These are phyloP conservation scores for Salix arbutifolia DNA, from an alignment of 345 rosid genomes.

Conservation along the genomic window DNA sequence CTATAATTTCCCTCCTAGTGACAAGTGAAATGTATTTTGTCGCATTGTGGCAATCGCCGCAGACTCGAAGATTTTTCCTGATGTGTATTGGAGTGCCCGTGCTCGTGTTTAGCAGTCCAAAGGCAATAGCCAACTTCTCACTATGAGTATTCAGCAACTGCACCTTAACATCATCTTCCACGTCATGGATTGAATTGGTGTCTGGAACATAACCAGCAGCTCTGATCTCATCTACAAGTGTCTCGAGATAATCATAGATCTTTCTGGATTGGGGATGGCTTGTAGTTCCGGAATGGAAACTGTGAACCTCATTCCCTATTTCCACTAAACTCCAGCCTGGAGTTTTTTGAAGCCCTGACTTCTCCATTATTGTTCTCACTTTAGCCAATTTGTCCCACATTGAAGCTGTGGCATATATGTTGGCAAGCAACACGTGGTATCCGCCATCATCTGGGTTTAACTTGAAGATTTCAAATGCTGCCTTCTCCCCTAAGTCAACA, in stretches of 20 bases:
- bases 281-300: slow-evolving; percentile 26
- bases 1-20: slow-evolving; percentile 24
- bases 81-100: slow-evolving; percentile 24
- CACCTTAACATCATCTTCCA: slow-evolving; percentile 29
- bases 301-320: slow-evolving; percentile 21
- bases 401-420: slow-evolving; percentile 25
- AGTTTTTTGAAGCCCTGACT: slow-evolving; percentile 29
- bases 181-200: slow-evolving; percentile 27
- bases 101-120: slow-evolving; percentile 24
- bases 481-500: slow-evolving; percentile 25
- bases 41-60: slow-evolving; percentile 31
- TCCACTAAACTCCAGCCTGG: slow-evolving; percentile 35
- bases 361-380: slow-evolving; percentile 25
- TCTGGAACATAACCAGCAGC: slow-evolving; percentile 30
- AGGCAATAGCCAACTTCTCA: slow-evolving; percentile 33
- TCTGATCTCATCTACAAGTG: slow-evolving; percentile 21
- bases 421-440: slow-evolving; percentile 30
- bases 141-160: slow-evolving; percentile 29
- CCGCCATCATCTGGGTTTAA: slow-evolving; percentile 31
- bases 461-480: slow-evolving; percentile 20
- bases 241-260: slow-evolving; percentile 22
- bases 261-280: slow-evolving; percentile 24
- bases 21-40: slow-evolving; percentile 30
- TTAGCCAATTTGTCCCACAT: slow-evolving; percentile 32
- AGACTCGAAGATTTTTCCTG: slow-evolving; percentile 31